Evolutionary conservation across 768 basidiomycete species (phyloP).

Genomic region (Tylopilus subfusipes): DNA sequence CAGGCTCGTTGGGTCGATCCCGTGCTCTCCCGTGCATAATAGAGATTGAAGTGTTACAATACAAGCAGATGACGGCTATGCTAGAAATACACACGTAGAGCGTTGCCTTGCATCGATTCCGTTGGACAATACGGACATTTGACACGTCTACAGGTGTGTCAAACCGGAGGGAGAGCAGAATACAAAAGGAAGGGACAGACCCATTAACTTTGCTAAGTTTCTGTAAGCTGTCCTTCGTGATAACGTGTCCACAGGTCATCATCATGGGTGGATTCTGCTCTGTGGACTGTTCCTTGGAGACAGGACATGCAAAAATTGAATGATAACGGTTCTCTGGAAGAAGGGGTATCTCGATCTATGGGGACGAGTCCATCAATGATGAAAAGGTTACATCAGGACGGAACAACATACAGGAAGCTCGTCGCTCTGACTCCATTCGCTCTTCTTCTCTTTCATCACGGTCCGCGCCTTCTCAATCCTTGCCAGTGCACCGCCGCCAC

Average conservation of each 20-base stretch:
- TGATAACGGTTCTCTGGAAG: constrained; percentile 88
- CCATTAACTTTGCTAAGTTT: constrained; percentile 83
- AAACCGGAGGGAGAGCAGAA: background rate
- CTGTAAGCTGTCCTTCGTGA: constrained; percentile 86
- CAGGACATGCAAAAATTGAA: constrained; percentile 95
- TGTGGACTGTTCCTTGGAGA: constrained; percentile 95
- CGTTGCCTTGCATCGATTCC: constrained; percentile 58
- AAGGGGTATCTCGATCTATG: constrained; percentile 89
- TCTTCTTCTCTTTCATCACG: constrained; percentile 90
- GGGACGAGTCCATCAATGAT: constrained; percentile 1
- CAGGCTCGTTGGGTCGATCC: constrained; percentile 32
- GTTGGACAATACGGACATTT: constrained; percentile 97
- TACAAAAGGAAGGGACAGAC: constrained; percentile 47
- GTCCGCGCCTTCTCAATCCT: constrained; percentile 92
- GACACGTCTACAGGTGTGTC: constrained; percentile 56
- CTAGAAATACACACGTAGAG: constrained; percentile 67
- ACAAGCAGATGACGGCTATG: background rate
- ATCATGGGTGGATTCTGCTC: constrained; percentile 96
- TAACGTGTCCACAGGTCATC: constrained; percentile 94
- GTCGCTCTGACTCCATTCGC: constrained; percentile 85
- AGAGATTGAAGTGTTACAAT: constrained; percentile 1
- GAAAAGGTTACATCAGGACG: background rate
- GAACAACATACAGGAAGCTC: constrained; percentile 70
- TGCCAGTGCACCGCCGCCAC: constrained; percentile 85
- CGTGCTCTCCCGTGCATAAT: background rate